A percentile compares a stretch with the other conserved stretches of the same genome.
Conservation (phyloP, 176 grass and related monocot genomes). For the Avena atlantica region DNA sequence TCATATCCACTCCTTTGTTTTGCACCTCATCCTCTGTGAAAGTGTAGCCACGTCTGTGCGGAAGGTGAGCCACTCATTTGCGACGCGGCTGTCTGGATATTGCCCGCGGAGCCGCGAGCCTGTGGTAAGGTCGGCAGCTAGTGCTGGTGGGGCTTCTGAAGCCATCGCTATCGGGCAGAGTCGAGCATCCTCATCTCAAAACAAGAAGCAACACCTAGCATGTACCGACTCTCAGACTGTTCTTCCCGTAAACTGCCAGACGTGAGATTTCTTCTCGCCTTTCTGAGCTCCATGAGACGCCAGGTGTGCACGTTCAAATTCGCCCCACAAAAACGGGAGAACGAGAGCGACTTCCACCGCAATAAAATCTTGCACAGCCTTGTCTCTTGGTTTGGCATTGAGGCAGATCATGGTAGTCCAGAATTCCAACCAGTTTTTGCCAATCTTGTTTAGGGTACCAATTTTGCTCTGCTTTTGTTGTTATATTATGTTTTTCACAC, state of each 20-base stretch:
- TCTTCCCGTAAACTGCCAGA: neutral
- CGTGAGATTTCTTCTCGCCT: constrained; percentile 30
- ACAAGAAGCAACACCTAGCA: neutral
- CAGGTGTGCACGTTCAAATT: neutral
- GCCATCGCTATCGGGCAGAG: constrained; percentile 25
- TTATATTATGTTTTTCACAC: neutral
- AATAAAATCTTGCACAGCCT: neutral
- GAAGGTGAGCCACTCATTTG: constrained; percentile 38
- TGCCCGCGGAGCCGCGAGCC: constrained; percentile 28
- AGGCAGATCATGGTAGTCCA: neutral
- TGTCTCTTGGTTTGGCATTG: neutral
- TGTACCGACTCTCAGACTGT: neutral
- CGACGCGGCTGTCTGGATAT: constrained; percentile 33
- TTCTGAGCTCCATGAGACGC: neutral
- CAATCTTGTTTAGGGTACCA: neutral
- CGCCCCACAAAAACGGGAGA: constrained; percentile 22
- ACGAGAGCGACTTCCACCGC: too few species aligned
- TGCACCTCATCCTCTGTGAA: neutral
- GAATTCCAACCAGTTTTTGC: neutral
- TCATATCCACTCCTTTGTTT: neutral
- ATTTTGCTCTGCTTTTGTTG: neutral
- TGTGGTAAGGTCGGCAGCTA: constrained; percentile 17
- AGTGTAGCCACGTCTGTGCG: constrained; percentile 30
- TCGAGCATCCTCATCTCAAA: constrained; percentile 14
- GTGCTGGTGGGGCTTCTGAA: neutral